These are phyloP conservation scores for Cadophora sp. DNA, from an alignment of 2,329 filamentous ascomycete genomes.

Conservation along the genomic window DNA sequence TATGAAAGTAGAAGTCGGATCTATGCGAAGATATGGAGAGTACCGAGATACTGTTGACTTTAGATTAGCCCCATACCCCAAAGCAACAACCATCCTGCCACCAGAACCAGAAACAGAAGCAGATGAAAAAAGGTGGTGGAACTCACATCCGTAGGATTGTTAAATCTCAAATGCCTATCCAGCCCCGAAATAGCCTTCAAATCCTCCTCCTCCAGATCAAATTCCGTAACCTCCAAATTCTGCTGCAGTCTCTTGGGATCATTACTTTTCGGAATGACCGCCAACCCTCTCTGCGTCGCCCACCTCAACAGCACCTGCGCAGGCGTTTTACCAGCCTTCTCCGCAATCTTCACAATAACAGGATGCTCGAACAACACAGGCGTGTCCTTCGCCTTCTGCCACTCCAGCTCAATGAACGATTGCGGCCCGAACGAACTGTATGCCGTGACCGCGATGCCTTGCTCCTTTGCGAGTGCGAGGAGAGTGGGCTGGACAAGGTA, in stretches of 20 bases:
- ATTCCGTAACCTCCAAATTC: slow-evolving; percentile 72
- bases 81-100: too few species aligned
- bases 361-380: slow-evolving; percentile 75
- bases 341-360: slow-evolving; percentile 67
- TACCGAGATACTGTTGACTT: slow-evolving; percentile 51
- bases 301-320: slow-evolving; percentile 86
- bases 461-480: slow-evolving; percentile 69
- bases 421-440: slow-evolving; percentile 86
- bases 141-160: slow-evolving; percentile 75
- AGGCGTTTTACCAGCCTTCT: slow-evolving; percentile 74
- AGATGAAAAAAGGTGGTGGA: slow-evolving; percentile 17
- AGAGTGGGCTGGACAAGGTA: slow-evolving; percentile 81
- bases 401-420: slow-evolving; percentile 78
- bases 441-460: slow-evolving; percentile 78
- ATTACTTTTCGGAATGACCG: slow-evolving; percentile 83
- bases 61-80: not conserved
- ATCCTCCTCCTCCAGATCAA: slow-evolving; percentile 70
- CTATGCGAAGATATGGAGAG: slow-evolving; percentile 60
- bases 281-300: slow-evolving; percentile 82
- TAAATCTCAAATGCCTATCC: slow-evolving; percentile 74
- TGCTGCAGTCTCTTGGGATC: slow-evolving; percentile 61
- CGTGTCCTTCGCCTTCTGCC: slow-evolving; percentile 69
- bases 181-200: slow-evolving; percentile 70
- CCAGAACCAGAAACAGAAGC: not conserved
- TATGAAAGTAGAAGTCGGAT: not conserved